Evolutionary conservation across 306 rosid genomes (phyloP), one percentile per base, ranked within the genome.

Genomic region (Benincasa hispida): DNA sequence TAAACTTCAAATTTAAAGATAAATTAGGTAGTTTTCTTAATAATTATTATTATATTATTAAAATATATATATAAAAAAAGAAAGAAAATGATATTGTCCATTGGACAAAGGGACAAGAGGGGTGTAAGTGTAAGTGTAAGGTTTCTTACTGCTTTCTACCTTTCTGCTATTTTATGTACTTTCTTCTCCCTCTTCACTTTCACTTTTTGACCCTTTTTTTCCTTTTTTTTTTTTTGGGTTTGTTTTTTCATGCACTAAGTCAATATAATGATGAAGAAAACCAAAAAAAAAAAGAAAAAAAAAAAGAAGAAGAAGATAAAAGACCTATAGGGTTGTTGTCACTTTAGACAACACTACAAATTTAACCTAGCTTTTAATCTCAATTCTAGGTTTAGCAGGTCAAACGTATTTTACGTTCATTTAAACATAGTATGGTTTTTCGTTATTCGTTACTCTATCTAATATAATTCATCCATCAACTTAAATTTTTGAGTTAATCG

Each of bases 121-220:
- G 2, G 22, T 14, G 68, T 37, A 17, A 9, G 48, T 65, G 72
- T 65, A 35, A 65, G 18, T 17, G 70, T 19, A 67, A 67, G 32
- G 72, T 63, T 63, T 66, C 53, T 69, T 69, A 42, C 56, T 25
- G 51, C 51, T 69, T 69, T 69, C 30, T 41, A 13, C 45, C 75
- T 25, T 11, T 69, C 75, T 70, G 57, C 75, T 25, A 24, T 45
- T 22, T 70, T 45, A 45, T 70, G 75, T 70, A 70, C 75, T 70
- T 45, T 48, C 56, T 48, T 70, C 51, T 5, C 30, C 10, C 28
- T 65, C 72, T 65, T 37, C 24, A 5, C 27, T 66, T 66, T 37
- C 73, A 66, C 73, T 37, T 65, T 55, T 66, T 66, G 30, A 66
- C 73, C 5, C 50, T 27, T 15, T 27, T 27, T 12, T 5, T 4